phyloP scores from a whole-genome alignment of 345 rosid species.

The Heritiera fomes region DNA sequence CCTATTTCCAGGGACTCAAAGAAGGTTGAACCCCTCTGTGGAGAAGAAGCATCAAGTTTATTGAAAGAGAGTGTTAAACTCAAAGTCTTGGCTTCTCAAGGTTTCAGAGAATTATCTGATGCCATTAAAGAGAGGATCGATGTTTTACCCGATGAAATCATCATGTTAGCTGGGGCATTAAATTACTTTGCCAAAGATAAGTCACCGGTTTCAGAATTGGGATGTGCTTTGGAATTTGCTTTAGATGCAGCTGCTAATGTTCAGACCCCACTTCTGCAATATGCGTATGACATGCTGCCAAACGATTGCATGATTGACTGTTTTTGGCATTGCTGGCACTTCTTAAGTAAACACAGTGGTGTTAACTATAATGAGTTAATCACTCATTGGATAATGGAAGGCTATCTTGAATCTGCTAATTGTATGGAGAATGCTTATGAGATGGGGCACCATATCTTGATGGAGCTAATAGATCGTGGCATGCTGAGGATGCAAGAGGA shows the following conservation, averaged over 20 bases:
- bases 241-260: conserved; percentile 20
- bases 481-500: conserved; percentile 46
- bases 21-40: conserved; percentile 4
- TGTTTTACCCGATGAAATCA: conserved; percentile 34
- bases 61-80: conserved; percentile 4
- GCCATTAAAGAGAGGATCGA: conserved; percentile 19
- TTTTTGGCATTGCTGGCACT: conserved; percentile 52
- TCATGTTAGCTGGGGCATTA: conserved; percentile 40
- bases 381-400: conserved; percentile 63
- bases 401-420: conserved; percentile 42
- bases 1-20: not conserved
- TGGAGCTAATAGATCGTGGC: conserved; percentile 48
- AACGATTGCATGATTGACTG: conserved; percentile 30
- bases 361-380: conserved; percentile 54
- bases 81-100: not conserved
- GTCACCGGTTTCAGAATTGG: not conserved
- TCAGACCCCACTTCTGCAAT: conserved; percentile 19
- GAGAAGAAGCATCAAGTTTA: conserved; percentile 1
- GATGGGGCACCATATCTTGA: conserved; percentile 47
- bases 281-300: not conserved
- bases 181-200: not conserved
- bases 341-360: conserved; percentile 33
- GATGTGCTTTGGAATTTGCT: not conserved
- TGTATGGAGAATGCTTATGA: conserved; percentile 42
- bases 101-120: not conserved